Evolutionary conservation across 2,329 filamentous ascomycete species (phyloP).

Genomic region (Lasiodiplodia gonubiensis): DNA sequence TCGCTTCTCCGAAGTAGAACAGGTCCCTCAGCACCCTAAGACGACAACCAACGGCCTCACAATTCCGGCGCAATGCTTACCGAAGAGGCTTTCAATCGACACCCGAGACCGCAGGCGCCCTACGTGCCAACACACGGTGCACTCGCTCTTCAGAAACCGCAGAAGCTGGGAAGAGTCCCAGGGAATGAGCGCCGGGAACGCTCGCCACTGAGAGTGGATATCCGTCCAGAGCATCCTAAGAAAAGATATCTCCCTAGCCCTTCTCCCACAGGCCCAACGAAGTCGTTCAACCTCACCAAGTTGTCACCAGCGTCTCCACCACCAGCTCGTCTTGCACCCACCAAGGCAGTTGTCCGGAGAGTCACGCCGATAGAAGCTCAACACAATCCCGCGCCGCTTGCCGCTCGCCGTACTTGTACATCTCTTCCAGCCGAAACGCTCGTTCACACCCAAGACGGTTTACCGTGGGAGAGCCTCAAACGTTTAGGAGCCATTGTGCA

Average conservation of each 20-base stretch:
- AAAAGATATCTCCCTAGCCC: neutral
- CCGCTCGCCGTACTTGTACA: too few relatives aligned
- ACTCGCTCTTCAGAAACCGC: neutral
- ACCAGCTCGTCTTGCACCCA: neutral
- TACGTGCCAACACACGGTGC: neutral
- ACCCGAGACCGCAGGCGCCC: neutral
- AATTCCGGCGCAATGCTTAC: neutral
- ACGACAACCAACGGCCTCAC: neutral
- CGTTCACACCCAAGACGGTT: neutral
- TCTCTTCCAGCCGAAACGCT: neutral
- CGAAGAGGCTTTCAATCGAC: slow-evolving; percentile 14
- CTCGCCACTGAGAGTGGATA: neutral
- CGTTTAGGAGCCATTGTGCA: slow-evolving; percentile 1
- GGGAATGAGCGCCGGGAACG: too few relatives aligned
- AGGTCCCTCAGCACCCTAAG: neutral
- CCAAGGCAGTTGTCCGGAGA: neutral
- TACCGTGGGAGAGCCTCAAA: neutral
- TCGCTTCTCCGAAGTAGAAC: too few relatives aligned
- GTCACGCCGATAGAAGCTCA: too few relatives aligned
- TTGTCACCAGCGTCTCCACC: neutral
- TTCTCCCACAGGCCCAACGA: neutral
- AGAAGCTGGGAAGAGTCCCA: neutral
- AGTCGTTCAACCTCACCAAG: neutral
- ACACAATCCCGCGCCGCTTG: too few relatives aligned
- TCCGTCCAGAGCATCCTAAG: neutral